Evolutionary conservation across 306 rosid species (phyloP).

Genomic region (Sophora flavescens): DNA sequence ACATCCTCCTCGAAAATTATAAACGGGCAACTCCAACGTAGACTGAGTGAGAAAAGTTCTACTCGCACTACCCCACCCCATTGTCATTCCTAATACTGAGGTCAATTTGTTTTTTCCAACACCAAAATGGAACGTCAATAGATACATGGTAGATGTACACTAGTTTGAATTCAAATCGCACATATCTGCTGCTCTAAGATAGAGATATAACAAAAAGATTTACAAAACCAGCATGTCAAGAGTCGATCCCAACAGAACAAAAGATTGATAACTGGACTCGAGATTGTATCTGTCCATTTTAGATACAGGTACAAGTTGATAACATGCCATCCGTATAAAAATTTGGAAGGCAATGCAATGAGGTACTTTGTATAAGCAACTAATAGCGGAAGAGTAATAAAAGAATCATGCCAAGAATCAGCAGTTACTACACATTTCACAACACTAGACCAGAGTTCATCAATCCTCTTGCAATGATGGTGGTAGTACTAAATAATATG

Average conservation of each 20-base stretch:
- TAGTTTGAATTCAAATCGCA: conserved; percentile 7
- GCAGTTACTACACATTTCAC: conserved; percentile 58
- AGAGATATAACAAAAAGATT: conserved; percentile 2
- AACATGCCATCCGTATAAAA: conserved; percentile 64
- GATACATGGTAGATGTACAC: conserved; percentile 6
- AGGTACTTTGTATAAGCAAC: conserved; percentile 52
- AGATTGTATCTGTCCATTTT: conserved; percentile 30
- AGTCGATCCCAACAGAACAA: conserved; percentile 12
- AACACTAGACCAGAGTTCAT: conserved; percentile 46
- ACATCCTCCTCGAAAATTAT: too few species aligned
- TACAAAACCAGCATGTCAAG: conserved; percentile 1
- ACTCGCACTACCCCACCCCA: too few species aligned
- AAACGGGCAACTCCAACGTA: too few species aligned
- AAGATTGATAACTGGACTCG: not conserved
- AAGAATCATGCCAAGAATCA: conserved; percentile 57
- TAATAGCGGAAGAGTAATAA: conserved; percentile 38
- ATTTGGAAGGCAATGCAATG: conserved; percentile 62
- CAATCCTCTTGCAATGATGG: conserved; percentile 44
- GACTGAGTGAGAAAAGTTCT: too few species aligned
- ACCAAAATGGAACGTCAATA: not conserved
- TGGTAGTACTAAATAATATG: conserved; percentile 36
- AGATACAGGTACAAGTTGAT: conserved; percentile 44
- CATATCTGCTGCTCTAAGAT: conserved; percentile 9
- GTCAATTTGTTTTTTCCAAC: not conserved
- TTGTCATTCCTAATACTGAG: not conserved